Conservation (phyloP, 2,329 filamentous ascomycete genomes). For the Phialocephala subalpina region DNA sequence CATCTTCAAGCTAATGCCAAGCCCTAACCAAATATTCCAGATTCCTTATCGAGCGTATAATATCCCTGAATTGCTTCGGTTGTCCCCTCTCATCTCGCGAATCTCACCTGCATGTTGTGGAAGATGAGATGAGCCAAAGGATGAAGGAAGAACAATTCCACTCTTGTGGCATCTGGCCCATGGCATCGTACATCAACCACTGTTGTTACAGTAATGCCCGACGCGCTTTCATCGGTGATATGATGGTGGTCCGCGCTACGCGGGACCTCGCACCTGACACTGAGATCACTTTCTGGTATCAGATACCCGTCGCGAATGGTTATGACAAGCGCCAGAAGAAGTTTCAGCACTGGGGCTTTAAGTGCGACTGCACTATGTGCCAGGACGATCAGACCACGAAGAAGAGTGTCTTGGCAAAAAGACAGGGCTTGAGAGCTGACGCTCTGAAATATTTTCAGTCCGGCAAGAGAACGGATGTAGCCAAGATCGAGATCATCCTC, state of each 20-base stretch:
- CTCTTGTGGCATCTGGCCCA: slow-evolving; percentile 55
- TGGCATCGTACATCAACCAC: slow-evolving; percentile 61
- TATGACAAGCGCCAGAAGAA: slow-evolving; percentile 42
- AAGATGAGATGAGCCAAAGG: neutral
- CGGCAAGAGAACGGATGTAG: neutral
- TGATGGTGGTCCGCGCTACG: slow-evolving; percentile 58
- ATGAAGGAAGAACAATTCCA: slow-evolving; percentile 24
- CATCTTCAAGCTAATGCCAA: slow-evolving; percentile 21
- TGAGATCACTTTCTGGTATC: slow-evolving; percentile 55
- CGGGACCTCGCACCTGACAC: slow-evolving; percentile 51
- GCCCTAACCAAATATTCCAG: neutral
- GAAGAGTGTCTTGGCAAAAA: slow-evolving; percentile 1
- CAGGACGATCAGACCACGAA: slow-evolving; percentile 21
- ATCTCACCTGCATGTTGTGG: neutral
- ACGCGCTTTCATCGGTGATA: slow-evolving; percentile 61
- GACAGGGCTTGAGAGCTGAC: neutral
- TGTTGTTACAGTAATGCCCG: slow-evolving; percentile 55
- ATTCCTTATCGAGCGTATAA: neutral
- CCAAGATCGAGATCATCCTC: neutral
- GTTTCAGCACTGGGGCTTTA: slow-evolving; percentile 50
- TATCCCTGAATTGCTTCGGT: neutral
- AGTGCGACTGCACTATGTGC: slow-evolving; percentile 52
- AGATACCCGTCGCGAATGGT: slow-evolving; percentile 28
- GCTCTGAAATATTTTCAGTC: neutral
- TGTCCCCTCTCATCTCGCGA: neutral